These are phyloP conservation scores for Oryza meridionalis DNA, from an alignment of 176 grass and related monocot species.

Conservation along the genomic window DNA sequence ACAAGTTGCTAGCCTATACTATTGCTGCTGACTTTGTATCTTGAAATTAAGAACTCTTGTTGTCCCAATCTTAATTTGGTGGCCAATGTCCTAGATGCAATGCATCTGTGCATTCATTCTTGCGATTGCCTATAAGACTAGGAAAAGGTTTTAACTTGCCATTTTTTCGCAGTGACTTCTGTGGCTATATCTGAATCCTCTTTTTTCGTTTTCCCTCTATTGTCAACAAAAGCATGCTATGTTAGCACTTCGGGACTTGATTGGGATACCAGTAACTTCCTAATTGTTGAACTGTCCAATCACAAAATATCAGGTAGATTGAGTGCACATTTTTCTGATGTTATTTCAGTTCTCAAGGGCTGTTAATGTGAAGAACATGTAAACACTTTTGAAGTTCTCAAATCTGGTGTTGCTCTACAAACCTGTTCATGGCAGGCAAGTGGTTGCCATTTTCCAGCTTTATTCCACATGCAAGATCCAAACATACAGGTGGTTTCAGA, in stretches of 20 bases:
- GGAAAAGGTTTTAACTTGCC: neutral
- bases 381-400: neutral
- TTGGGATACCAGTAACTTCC: neutral
- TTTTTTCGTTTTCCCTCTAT: neutral
- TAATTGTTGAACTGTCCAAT: neutral
- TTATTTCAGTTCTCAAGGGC: neutral
- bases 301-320: neutral
- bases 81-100: slow-evolving; percentile 21
- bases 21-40: slow-evolving; percentile 45
- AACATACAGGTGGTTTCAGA: neutral
- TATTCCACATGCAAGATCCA: neutral
- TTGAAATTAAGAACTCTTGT: slow-evolving; percentile 16
- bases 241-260: neutral
- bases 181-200: neutral
- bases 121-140: neutral
- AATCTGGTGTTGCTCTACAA: neutral
- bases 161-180: neutral
- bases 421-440: slow-evolving; percentile 9
- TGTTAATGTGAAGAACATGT: slow-evolving; percentile 1
- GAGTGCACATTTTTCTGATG: neutral
- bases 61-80: slow-evolving; percentile 20
- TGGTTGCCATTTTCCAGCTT: neutral
- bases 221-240: neutral
- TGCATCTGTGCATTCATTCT: slow-evolving; percentile 29
- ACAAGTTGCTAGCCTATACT: slow-evolving; percentile 10